Percentiles rank a stretch among this genome's conserved stretches.
phyloP scores from a whole-genome alignment of 352 stramenopile species.

The Globisporangium iwayamae region DNA sequence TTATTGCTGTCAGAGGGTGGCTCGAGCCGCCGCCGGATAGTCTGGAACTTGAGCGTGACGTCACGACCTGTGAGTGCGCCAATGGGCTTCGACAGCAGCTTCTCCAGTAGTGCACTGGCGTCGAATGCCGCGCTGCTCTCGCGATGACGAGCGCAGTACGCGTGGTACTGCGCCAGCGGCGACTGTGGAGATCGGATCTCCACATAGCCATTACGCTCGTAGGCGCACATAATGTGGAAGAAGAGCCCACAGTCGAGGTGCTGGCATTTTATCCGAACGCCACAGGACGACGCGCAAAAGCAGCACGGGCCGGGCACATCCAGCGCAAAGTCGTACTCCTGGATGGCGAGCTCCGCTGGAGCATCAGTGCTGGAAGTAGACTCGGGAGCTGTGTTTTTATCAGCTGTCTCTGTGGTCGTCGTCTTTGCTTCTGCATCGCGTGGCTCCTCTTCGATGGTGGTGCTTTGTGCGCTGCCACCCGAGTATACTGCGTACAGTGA shows the following conservation, averaged over 20 bases:
- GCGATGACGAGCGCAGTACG: constrained; percentile 68
- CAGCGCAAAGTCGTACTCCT: constrained; percentile 15
- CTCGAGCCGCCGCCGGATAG: constrained; percentile 37
- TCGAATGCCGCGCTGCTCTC: constrained; percentile 24
- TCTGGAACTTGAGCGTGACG: constrained; percentile 38
- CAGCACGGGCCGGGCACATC: constrained; percentile 32
- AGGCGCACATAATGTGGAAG: constrained; percentile 67
- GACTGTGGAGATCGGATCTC: constrained; percentile 23
- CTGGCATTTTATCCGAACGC: constrained; percentile 59
- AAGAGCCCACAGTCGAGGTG: constrained; percentile 44
- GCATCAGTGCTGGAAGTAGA: not conserved
- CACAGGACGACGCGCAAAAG: constrained; percentile 37
- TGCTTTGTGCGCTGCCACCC: constrained; percentile 3
- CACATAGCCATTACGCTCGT: constrained; percentile 30
- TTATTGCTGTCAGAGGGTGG: not conserved
- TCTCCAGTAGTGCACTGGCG: constrained; percentile 41
- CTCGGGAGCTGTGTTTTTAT: not conserved
- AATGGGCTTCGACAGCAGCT: constrained; percentile 54
- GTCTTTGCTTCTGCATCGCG: not conserved
- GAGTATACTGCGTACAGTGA: constrained; percentile 17
- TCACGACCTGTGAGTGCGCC: constrained; percentile 47
- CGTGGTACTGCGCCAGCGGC: constrained; percentile 42
- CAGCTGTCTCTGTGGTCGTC: not conserved
- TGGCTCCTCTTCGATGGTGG: not conserved
- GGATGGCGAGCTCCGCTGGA: constrained; percentile 10